Base-by-base conservation (phyloP, 2,329 filamentous ascomycete species). In the Hymenoscyphus linearis region DNA sequence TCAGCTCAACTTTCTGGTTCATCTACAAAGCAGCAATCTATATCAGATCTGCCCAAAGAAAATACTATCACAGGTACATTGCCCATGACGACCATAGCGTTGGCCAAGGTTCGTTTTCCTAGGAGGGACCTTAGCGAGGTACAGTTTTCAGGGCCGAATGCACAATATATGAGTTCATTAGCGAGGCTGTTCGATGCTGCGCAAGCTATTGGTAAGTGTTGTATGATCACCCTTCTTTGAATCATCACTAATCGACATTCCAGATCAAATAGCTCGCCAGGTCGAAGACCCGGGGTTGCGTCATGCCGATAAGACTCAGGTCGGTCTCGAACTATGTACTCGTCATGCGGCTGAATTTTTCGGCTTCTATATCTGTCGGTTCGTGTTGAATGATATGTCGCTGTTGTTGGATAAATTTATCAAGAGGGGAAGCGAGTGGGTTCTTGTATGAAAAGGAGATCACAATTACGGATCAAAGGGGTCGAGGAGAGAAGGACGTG, bases 261-360 rank as follows among this genome's bases (percentile, higher is more conserved):
- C 69, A 96, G 92, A 97, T 80, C 91, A 96, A 85, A 93, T 98
- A 74, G 91, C 93, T 58, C 89, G 93, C 67, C 93, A 97, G 79
- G 92, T 97, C 54, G 93, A 97, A 73, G 93, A 98, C 72, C 93
- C 93, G 5, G 93, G 93, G 10, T 83, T 98, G 59, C 90, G 90
- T 68, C 91, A 95, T 75, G 92, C 91, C 18, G 93, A 93, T 68
- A 92, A 91, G 70, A 98, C 95, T 9, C 93, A 97, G 72, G 93
- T 99, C 58, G 95, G 95, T 10, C 84, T 99, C 36, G 95, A 99
- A 76, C 83, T 99, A 47, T 95, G 91, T 73, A 92, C 92, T 37
- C 85, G 93, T 47, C 93, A 97, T 74, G 95, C 93, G 7, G 91
- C 93, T 36, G 95, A 99, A 76, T 99, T 99, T 76, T 99, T 99